phyloP scores from a whole-genome alignment of 1,284 basidiomycete genomes.

The Phellopilus nigrolimitatus region DNA sequence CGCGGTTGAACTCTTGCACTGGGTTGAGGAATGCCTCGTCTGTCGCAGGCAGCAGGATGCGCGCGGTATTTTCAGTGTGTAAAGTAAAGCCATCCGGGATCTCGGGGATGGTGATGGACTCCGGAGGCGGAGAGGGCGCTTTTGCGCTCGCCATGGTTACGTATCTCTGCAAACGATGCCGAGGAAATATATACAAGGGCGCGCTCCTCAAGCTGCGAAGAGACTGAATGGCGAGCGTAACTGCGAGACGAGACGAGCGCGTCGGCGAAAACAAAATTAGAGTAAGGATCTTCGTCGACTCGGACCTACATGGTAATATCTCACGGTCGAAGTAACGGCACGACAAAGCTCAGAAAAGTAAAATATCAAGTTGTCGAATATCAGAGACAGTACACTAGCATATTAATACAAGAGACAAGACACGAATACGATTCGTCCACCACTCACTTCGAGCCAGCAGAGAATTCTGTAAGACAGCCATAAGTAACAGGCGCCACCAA shows the following conservation, averaged over 20 bases:
- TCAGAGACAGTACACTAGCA: constrained; percentile 13
- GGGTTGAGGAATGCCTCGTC: constrained; percentile 94
- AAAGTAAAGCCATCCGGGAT: constrained; percentile 75
- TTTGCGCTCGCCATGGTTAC: constrained; percentile 3
- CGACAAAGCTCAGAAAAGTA: not conserved
- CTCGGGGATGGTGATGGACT: constrained; percentile 52
- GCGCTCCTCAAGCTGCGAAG: constrained; percentile 8
- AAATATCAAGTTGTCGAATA: constrained; percentile 7
- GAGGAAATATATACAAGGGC: constrained; percentile 13
- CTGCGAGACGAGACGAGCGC: no score
- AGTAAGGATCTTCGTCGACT: no score
- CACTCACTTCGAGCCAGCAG: constrained; percentile 33
- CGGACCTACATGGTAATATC: not conserved
- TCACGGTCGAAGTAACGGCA: not conserved
- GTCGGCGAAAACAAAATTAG: no score
- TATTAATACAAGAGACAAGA: constrained; percentile 17
- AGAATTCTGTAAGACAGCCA: constrained; percentile 29
- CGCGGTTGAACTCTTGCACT: constrained; percentile 97
- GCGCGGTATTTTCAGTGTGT: constrained; percentile 82
- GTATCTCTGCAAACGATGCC: not conserved
- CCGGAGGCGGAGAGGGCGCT: not conserved
- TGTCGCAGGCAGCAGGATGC: constrained; percentile 71
- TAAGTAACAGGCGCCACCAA: constrained; percentile 16
- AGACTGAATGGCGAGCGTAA: constrained; percentile 8
- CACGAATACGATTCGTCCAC: not conserved